These are phyloP conservation scores for Agrocybe praecox DNA, from an alignment of 768 basidiomycete genomes.

Conservation along the genomic window DNA sequence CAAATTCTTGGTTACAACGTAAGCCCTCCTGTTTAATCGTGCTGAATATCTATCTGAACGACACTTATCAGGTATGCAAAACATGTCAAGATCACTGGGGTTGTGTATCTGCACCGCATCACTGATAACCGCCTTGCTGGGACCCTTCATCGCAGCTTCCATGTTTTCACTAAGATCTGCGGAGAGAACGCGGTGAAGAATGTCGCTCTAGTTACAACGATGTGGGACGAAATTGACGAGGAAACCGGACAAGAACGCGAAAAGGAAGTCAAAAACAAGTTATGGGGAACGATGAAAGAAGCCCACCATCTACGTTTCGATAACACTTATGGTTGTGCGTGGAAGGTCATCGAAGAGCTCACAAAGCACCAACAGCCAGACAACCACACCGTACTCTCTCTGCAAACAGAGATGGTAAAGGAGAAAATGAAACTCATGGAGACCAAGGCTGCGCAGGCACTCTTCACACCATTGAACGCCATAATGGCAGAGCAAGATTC, in stretches of 20 bases:
- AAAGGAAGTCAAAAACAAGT: slow-evolving; percentile 35
- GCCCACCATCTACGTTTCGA: too few relatives aligned
- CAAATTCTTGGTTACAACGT: slow-evolving; percentile 33
- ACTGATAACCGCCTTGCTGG: slow-evolving; percentile 50
- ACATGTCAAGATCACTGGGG: slow-evolving; percentile 43
- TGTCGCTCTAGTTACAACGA: slow-evolving; percentile 54
- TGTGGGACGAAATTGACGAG: slow-evolving; percentile 46
- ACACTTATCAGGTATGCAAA: slow-evolving; percentile 24
- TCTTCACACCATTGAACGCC: too few relatives aligned
- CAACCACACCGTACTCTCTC: too few relatives aligned
- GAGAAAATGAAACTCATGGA: too few relatives aligned
- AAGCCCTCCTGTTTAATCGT: neutral
- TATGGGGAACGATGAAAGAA: too few relatives aligned
- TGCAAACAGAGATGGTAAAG: too few relatives aligned
- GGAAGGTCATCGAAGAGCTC: too few relatives aligned
- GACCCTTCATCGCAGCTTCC: slow-evolving; percentile 47
- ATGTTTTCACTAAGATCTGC: slow-evolving; percentile 53
- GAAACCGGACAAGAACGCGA: slow-evolving; percentile 44
- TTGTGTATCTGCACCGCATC: slow-evolving; percentile 58
- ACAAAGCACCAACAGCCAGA: too few relatives aligned
- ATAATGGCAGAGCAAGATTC: too few relatives aligned
- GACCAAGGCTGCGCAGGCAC: too few relatives aligned
- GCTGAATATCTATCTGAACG: neutral
- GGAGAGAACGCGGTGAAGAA: slow-evolving; percentile 50
- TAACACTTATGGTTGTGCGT: too few relatives aligned